Evolutionary conservation across 768 basidiomycete genomes (phyloP).

Genomic region (Suillus luteus): DNA sequence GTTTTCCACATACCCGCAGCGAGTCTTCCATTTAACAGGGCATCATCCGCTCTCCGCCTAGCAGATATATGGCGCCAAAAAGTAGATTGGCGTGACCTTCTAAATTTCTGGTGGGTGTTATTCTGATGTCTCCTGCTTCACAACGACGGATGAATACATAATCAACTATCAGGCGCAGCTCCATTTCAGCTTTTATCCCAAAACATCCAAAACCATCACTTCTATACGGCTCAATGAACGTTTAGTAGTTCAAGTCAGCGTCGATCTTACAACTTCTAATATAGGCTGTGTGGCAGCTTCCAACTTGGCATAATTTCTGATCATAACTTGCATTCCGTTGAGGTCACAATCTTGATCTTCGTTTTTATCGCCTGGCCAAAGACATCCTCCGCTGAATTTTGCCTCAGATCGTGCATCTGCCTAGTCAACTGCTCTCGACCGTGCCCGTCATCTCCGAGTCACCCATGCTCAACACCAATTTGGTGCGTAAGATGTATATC

Average conservation of each 20-base stretch:
- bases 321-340: too few relatives aligned
- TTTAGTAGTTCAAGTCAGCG: not conserved
- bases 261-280: too few relatives aligned
- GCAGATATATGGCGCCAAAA: not conserved
- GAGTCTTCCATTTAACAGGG: not conserved
- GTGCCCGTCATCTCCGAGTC: not conserved
- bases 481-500: not conserved
- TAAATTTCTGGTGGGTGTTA: not conserved
- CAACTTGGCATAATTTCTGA: not conserved
- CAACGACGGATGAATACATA: not conserved
- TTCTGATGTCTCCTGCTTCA: not conserved
- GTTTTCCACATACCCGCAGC: not conserved
- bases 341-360: not conserved
- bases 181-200: not conserved
- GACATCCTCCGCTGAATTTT: not conserved
- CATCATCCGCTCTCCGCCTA: not conserved
- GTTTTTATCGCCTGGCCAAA: not conserved
- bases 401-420: not conserved
- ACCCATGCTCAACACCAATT: not conserved
- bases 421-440: not conserved
- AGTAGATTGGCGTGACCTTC: not conserved
- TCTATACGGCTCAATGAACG: not conserved
- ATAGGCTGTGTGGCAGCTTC: not conserved
- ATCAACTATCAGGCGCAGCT: not conserved
- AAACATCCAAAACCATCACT: not conserved